Conservation (phyloP, 2,329 filamentous ascomycete species). For the Alternaria brassicae region DNA sequence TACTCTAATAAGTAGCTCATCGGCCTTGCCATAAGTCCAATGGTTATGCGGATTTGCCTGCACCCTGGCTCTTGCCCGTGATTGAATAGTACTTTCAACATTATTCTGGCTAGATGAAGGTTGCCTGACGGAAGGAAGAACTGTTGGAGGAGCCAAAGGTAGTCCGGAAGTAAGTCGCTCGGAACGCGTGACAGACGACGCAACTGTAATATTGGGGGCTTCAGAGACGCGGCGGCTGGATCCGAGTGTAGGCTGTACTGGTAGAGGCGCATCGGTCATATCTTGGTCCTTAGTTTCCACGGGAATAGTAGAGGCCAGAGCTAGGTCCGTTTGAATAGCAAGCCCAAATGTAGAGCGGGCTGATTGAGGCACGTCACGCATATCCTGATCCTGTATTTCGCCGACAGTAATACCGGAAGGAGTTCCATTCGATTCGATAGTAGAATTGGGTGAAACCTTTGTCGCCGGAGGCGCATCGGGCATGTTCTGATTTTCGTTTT, state of each 20-base stretch:
- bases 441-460: neutral
- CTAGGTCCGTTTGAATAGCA: neutral
- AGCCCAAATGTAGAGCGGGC: neutral
- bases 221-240: neutral
- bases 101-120: neutral
- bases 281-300: neutral
- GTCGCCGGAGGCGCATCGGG: neutral
- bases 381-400: neutral
- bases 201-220: neutral
- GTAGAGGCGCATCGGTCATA: neutral
- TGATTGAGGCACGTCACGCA: neutral
- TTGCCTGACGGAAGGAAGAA: too few relatives aligned
- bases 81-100: neutral
- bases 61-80: neutral
- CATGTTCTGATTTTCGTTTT: neutral
- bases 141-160: neutral
- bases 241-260: neutral
- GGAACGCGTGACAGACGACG: neutral
- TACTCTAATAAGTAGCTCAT: neutral
- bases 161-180: neutral
- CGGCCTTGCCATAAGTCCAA: neutral
- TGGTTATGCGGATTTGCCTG: neutral
- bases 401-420: neutral
- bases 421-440: neutral
- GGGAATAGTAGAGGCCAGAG: neutral